A percentile compares a stretch with the other conserved stretches of the same genome.
Conservation (phyloP, 371 early-diverging fungal species). For the Rhizopus stolonifer region DNA sequence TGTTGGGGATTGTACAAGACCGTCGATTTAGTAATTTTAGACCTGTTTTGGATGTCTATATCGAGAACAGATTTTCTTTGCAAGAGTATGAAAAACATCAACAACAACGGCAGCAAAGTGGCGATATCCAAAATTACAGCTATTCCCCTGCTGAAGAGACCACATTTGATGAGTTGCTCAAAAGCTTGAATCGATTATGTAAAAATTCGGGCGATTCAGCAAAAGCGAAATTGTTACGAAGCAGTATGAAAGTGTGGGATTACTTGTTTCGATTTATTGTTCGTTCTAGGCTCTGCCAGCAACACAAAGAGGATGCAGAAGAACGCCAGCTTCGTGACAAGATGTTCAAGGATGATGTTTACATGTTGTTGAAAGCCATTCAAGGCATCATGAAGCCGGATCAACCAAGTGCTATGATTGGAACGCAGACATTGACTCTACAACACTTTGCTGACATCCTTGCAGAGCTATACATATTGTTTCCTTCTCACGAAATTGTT, state of each 20-base stretch:
- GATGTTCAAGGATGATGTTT: constrained; percentile 42
- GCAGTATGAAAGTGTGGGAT: constrained; percentile 70
- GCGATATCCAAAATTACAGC: constrained; percentile 5
- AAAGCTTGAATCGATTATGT: constrained; percentile 48
- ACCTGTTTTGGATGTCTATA: constrained; percentile 62
- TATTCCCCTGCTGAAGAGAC: constrained; percentile 16
- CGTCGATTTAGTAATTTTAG: constrained; percentile 66
- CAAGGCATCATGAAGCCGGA: constrained; percentile 56
- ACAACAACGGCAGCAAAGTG: not conserved
- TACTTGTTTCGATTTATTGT: constrained; percentile 64
- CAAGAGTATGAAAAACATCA: constrained; percentile 28
- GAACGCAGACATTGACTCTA: constrained; percentile 65
- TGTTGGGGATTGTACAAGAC: constrained; percentile 63
- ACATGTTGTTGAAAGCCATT: constrained; percentile 36
- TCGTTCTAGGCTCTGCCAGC: constrained; percentile 42
- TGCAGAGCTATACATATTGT: constrained; percentile 52
- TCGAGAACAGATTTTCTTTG: constrained; percentile 52
- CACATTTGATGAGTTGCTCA: constrained; percentile 43
- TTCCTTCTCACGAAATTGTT: constrained; percentile 49
- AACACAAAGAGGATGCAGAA: constrained; percentile 36
- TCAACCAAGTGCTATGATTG: constrained; percentile 58
- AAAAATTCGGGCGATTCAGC: constrained; percentile 40
- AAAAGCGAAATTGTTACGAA: constrained; percentile 56
- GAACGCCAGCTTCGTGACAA: constrained; percentile 33
- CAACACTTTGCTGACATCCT: constrained; percentile 66